Conservation (phyloP, 257 asterid genomes). For the Solanum neorickii region DNA sequence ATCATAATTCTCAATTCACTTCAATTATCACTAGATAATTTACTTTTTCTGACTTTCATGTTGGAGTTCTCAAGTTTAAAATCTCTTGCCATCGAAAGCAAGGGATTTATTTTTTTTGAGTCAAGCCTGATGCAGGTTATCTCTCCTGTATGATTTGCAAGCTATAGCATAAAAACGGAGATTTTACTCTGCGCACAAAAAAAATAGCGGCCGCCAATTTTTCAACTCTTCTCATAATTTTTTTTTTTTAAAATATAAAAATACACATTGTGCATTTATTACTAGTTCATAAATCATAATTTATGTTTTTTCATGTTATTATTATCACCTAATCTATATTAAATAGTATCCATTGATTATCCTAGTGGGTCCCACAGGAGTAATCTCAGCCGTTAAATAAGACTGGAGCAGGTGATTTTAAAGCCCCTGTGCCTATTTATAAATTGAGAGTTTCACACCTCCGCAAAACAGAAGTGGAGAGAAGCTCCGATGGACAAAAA, state of each 20-base stretch:
- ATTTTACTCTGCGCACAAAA: fast-evolving
- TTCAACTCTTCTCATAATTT: no score
- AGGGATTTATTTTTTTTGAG: fast-evolving
- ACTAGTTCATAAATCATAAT: not conserved
- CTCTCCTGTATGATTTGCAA: fast-evolving
- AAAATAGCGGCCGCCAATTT: no score
- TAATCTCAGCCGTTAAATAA: not conserved
- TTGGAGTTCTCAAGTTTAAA: no score
- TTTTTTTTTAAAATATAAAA: no score
- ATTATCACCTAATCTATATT: not conserved
- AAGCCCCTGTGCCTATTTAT: not conserved
- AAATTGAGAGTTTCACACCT: not conserved
- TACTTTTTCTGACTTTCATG: fast-evolving
- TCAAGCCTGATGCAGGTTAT: fast-evolving
- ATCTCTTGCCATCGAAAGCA: fast-evolving
- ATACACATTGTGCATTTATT: not conserved
- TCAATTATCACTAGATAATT: no score
- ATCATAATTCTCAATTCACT: no score
- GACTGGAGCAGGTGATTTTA: not conserved
- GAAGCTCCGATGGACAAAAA: constrained; percentile 35
- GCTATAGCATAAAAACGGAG: no score
- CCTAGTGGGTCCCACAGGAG: not conserved
- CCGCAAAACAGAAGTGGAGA: not conserved
- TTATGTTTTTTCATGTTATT: not conserved
- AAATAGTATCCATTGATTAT: not conserved